phyloP scores from a whole-genome alignment of 176 grass and related monocot genomes.

The Phyllostachys edulis region DNA sequence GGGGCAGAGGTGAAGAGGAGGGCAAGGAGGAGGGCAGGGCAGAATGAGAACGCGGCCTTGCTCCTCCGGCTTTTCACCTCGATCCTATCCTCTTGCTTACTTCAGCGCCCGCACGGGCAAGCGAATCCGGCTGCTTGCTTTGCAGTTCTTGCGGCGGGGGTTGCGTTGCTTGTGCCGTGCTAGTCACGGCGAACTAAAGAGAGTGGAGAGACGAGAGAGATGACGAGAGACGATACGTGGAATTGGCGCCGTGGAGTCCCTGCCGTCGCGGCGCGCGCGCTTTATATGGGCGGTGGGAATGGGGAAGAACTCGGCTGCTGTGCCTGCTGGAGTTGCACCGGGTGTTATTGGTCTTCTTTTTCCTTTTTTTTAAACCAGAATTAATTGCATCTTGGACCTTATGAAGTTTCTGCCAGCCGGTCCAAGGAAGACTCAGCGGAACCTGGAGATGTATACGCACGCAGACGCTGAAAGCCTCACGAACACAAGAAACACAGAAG shows the following conservation, averaged over 20 bases:
- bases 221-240: background rate
- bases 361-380: no score
- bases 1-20: no score
- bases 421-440: no score
- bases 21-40: background rate
- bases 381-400: no score
- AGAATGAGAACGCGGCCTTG: slow-evolving; percentile 2
- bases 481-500: no score
- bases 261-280: slow-evolving; percentile 7
- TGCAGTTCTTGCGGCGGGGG: background rate
- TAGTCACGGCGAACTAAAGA: background rate
- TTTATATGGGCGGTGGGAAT: slow-evolving; percentile 18
- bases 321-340: no score
- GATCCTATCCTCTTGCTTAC: slow-evolving; percentile 9
- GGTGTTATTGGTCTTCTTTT: no score
- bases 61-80: background rate
- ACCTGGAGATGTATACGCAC: no score
- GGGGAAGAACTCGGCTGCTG: no score
- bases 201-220: background rate
- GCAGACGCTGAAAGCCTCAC: no score
- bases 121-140: background rate
- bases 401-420: no score
- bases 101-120: background rate
- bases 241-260: slow-evolving; percentile 1
- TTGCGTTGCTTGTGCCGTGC: background rate